Base-by-base conservation (phyloP, 2,329 filamentous ascomycete genomes). In the Myriangium duriaei region DNA sequence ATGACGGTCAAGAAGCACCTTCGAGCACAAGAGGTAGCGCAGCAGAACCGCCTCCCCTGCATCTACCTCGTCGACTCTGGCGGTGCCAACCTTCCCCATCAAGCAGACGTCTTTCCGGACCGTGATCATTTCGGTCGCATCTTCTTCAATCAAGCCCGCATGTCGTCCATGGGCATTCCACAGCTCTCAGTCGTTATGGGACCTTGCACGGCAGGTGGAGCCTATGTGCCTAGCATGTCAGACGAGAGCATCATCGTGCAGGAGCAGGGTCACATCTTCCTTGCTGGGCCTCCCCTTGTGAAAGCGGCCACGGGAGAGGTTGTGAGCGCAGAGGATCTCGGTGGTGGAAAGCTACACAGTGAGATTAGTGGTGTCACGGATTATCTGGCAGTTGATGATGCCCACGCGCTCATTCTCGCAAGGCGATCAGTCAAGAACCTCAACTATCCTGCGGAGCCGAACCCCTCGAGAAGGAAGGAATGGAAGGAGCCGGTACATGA, bases 1-100 rank as follows among this genome's bases (percentile, higher is more conserved):
- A 85, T 96, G 50, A 98, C 88, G 0, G 84, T 96, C 42, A 95
- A 95, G 67, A 98, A 98, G 68, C 91, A 96, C 59, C 68, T 96
- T 11, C 76, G 88, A 45, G 88, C 88, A 4, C 91, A 98, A 60
- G 78, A 81, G 17, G 81, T 96, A 46, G 88, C 88, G 0, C 75
- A 83, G 47, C 84, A 96, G 58, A 96, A 96, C 59, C 79, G 75
- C 42, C 58, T 81, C 7, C 76, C 76, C 1, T 96, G 88, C 60
- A 83, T 98, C 56, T 98, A 96, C 62, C 72, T 98, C 15, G 91
- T 96, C 40, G 88, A 98, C 58, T 94, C 86, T 4, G 88, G 91
- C 32, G 88, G 88, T 46, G 91, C 87, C 41, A 95, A 96, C 58
- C 73, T 98, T 12, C 91, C 87, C 11, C 82, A 95, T 53, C 88